These are phyloP conservation scores for Aspergillus avenaceus DNA, from an alignment of 495 filamentous ascomycete genomes.

Conservation along the genomic window DNA sequence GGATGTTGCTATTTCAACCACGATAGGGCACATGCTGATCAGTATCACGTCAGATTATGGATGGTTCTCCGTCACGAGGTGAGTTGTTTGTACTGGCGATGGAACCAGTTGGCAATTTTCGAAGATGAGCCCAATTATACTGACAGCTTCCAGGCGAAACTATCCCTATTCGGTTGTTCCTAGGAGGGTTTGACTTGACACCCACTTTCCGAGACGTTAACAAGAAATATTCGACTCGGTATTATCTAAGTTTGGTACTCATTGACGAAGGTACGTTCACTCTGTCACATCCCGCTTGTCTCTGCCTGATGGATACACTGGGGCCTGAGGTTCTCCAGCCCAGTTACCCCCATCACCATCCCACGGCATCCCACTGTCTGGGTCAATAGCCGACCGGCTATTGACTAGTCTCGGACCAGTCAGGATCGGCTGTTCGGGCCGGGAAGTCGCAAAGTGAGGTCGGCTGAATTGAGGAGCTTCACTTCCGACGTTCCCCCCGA, in stretches of 20 bases:
- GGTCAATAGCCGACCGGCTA: slow-evolving; percentile 39
- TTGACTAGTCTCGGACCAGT: slow-evolving; percentile 23
- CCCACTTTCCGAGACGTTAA: slow-evolving; percentile 99
- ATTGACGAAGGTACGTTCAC: slow-evolving; percentile 80
- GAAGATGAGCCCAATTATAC: slow-evolving; percentile 2
- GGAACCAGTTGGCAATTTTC: too few relatives aligned
- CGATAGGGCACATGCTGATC: neutral
- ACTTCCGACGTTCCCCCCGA: slow-evolving; percentile 9
- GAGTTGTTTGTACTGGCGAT: slow-evolving; percentile 19
- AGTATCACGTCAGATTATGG: slow-evolving; percentile 73
- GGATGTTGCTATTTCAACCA: neutral
- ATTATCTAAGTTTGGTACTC: slow-evolving; percentile 93
- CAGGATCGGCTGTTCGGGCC: slow-evolving; percentile 16
- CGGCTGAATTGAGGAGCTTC: neutral
- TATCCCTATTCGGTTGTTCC: slow-evolving; percentile 95
- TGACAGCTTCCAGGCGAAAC: slow-evolving; percentile 68
- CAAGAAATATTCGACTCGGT: slow-evolving; percentile 98
- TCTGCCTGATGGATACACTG: slow-evolving; percentile 9
- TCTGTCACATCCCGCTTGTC: neutral
- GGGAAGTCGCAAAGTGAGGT: slow-evolving; percentile 10
- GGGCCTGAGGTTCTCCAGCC: slow-evolving; percentile 6
- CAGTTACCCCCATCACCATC: slow-evolving; percentile 3
- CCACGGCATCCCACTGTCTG: slow-evolving; percentile 14
- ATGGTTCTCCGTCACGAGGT: slow-evolving; percentile 93
- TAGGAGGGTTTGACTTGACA: slow-evolving; percentile 95